Conservation (phyloP, 2,329 filamentous ascomycete species). For the Colletotrichum karsti region DNA sequence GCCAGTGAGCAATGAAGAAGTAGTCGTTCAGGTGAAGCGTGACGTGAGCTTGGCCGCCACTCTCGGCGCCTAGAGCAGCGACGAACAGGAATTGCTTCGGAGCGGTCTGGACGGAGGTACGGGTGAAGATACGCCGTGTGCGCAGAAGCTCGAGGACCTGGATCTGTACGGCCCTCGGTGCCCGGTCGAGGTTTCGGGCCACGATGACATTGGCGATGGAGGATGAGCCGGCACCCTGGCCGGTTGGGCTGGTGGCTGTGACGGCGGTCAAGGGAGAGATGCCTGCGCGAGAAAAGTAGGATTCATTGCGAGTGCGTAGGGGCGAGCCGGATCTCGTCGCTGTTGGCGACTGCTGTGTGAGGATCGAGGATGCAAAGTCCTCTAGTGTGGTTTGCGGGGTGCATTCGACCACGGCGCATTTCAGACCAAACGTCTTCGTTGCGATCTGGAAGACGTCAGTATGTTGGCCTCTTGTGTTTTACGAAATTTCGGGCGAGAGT, state of each 20-base stretch:
- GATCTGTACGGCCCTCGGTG: constrained; percentile 81
- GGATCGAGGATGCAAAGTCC: constrained; percentile 78
- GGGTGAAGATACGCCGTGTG: constrained; percentile 79
- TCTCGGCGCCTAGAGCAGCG: constrained; percentile 67
- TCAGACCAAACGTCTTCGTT: constrained; percentile 76
- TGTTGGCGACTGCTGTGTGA: constrained; percentile 49
- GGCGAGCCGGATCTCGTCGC: constrained; percentile 36
- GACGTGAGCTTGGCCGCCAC: constrained; percentile 57
- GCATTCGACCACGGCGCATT: constrained; percentile 77
- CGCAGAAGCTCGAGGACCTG: constrained; percentile 83
- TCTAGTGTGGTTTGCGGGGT: constrained; percentile 78
- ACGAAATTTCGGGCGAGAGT: neutral
- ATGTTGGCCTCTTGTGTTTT: neutral
- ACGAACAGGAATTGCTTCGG: constrained; percentile 84
- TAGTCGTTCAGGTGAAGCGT: constrained; percentile 77
- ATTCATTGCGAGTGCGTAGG: constrained; percentile 31
- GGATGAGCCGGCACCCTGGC: constrained; percentile 28
- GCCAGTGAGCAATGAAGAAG: constrained; percentile 89
- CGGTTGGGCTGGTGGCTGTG: constrained; percentile 30
- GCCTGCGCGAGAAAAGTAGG: constrained; percentile 32
- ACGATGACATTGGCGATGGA: constrained; percentile 84
- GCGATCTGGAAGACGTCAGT: constrained; percentile 60
- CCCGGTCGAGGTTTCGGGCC: constrained; percentile 79
- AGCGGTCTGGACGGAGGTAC: constrained; percentile 75
- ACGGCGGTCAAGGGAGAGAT: constrained; percentile 39